Percentiles rank a stretch among this genome's conserved stretches.
Conservation (phyloP, 2,329 filamentous ascomycete species). For the Venturia pyrina region DNA sequence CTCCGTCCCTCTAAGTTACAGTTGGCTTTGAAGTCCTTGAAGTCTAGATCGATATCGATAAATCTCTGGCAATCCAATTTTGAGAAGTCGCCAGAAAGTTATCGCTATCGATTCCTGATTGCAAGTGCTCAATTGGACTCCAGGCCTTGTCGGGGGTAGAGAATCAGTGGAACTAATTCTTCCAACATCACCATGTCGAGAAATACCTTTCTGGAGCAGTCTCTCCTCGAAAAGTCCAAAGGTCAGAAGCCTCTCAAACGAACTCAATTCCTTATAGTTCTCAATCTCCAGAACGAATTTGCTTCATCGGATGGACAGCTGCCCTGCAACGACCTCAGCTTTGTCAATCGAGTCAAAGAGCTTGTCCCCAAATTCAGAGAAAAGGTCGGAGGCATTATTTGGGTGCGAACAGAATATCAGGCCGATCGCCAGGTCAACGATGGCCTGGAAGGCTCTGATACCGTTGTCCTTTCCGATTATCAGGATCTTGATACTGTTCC, state of each 20-base stretch:
- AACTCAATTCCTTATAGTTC: conserved; percentile 60
- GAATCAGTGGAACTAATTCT: not conserved
- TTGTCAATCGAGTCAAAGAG: conserved; percentile 55
- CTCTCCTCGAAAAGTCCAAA: not conserved
- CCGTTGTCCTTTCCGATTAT: conserved; percentile 25
- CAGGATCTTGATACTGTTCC: not conserved
- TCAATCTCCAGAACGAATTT: conserved; percentile 91
- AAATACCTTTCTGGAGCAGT: not conserved
- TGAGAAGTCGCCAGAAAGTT: not conserved
- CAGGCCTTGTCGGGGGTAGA: too few relatives aligned
- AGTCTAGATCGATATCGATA: too few relatives aligned
- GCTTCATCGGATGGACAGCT: conserved; percentile 58
- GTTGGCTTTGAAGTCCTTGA: too few relatives aligned
- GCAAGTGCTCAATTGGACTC: too few relatives aligned
- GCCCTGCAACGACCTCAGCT: conserved; percentile 54
- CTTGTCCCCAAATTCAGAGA: conserved; percentile 65
- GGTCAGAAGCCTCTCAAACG: not conserved
- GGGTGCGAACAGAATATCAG: conserved; percentile 70
- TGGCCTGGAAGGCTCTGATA: conserved; percentile 36
- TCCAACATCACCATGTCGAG: not conserved
- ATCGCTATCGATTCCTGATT: too few relatives aligned
- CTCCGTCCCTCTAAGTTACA: too few relatives aligned
- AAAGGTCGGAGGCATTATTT: conserved; percentile 61
- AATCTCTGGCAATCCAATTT: conserved; percentile 5
- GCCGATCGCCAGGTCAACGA: conserved; percentile 48